Conservation (phyloP, 345 rosid species). For the Rhodamnia argentea region DNA sequence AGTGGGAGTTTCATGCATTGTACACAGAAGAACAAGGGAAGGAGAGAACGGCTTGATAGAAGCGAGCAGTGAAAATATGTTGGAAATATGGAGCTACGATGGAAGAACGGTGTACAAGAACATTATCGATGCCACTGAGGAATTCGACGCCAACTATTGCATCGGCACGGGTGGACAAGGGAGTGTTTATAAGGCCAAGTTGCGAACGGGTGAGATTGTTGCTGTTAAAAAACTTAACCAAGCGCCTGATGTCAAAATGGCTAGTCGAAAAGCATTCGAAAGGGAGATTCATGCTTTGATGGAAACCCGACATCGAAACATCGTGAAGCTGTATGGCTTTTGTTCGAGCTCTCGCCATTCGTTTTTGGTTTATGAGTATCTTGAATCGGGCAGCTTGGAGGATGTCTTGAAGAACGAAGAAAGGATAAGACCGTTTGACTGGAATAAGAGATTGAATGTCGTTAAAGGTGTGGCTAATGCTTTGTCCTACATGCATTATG, state of each 20-base stretch:
- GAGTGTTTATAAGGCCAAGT: slow-evolving; percentile 13
- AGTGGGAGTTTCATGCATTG: background rate
- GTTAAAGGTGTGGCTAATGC: background rate
- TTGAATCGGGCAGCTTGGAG: slow-evolving; percentile 14
- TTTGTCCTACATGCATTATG: background rate
- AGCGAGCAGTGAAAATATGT: background rate
- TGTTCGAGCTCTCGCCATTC: slow-evolving; percentile 10
- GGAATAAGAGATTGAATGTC: slow-evolving; percentile 8
- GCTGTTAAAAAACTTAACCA: slow-evolving; percentile 15
- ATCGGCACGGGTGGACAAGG: slow-evolving; percentile 15
- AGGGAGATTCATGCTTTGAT: slow-evolving; percentile 15
- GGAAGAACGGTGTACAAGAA: slow-evolving; percentile 3
- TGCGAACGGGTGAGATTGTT: background rate
- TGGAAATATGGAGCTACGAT: background rate
- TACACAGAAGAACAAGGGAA: background rate
- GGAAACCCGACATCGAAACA: slow-evolving; percentile 14
- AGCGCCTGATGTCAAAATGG: background rate
- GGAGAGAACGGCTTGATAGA: background rate
- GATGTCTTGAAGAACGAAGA: background rate
- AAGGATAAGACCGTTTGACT: slow-evolving; percentile 6
- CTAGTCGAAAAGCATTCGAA: background rate
- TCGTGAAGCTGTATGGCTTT: slow-evolving; percentile 21
- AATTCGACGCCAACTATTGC: slow-evolving; percentile 1
- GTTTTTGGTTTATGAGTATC: slow-evolving; percentile 21
- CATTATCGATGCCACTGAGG: slow-evolving; percentile 5